These are phyloP conservation scores for Kwoniella sp. DNA, from an alignment of 768 basidiomycete species.

Conservation along the genomic window DNA sequence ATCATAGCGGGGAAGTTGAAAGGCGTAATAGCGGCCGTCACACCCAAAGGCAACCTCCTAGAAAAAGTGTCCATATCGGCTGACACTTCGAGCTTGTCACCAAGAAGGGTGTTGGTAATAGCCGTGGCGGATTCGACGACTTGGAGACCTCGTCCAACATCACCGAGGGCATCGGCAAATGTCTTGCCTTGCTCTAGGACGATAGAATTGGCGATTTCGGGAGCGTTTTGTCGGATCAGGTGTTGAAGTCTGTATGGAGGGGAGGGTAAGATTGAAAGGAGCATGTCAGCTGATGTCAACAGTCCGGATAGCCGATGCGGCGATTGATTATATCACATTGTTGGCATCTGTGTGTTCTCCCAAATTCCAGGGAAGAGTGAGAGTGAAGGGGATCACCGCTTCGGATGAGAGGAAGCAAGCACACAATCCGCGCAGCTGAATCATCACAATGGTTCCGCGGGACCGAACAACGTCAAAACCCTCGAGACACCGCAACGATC, in stretches of 20 bases:
- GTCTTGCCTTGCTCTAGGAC: constrained; percentile 97
- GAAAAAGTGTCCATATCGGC: constrained; percentile 92
- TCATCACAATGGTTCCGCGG: too few species aligned
- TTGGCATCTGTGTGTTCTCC: too few species aligned
- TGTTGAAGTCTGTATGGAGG: constrained; percentile 69
- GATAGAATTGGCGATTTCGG: constrained; percentile 82
- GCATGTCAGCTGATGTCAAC: background rate
- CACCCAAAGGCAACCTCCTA: constrained; percentile 79
- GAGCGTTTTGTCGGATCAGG: constrained; percentile 79
- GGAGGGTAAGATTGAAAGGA: background rate
- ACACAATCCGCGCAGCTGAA: too few species aligned
- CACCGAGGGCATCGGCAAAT: constrained; percentile 88
- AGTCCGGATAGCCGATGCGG: too few species aligned
- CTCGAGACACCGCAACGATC: background rate
- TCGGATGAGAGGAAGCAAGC: too few species aligned
- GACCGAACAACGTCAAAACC: background rate
- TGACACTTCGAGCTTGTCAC: constrained; percentile 88
- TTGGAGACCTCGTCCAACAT: constrained; percentile 88
- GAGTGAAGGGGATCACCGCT: too few species aligned
- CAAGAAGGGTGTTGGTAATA: constrained; percentile 80
- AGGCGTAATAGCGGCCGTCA: constrained; percentile 71
- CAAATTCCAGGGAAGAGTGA: too few species aligned
- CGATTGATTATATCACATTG: too few species aligned
- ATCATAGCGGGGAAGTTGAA: constrained; percentile 63
- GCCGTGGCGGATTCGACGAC: constrained; percentile 65